Base-by-base conservation (phyloP, 2,329 filamentous ascomycete genomes). In the Ophiostoma sp. region DNA sequence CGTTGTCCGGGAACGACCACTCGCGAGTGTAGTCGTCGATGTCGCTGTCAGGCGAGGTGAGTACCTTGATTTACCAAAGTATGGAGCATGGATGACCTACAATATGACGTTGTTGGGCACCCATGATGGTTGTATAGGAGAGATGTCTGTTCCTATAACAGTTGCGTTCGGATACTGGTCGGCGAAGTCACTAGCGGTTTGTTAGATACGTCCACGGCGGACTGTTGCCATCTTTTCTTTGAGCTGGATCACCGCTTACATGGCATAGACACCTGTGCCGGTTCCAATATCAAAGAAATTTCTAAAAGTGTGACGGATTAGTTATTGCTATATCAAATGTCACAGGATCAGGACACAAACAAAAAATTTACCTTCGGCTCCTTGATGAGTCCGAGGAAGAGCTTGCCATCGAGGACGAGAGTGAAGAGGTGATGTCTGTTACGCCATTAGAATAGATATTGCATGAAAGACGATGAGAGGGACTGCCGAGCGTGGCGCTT, bases 11-110 rank as follows among this genome's bases (percentile, higher is more conserved):
- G 78, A 82, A 88, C 80, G 82, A 89, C 83, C 83, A 85, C 0
- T 82, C 81, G 7, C 78, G 83, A 74, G 88, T 87, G 66, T 87
- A 87, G 77, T 92, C 89, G 77, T 92, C 90, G 15, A 91, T 86
- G 74, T 90, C 76, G 68, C 79, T 79, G 75, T 12, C 6, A 55
- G n/a, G 7, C 17, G 15, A 36, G 22, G 36, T 11, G 9, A 48
- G 1, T 0, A 19, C 3, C 42, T 17, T 6, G 11, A 5, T 1
- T 48, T 4, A 48, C 5, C 15, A 19, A 48, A 36, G 33, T 6
- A 48, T 3, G 12, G 42, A 15, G 3, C 12, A 17, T 19, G 15
- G 15, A 11, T 4, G 2, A 52, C 72, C 50, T 70, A 74, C 69
- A 89, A 89, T 25, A 82, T 82, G 39, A 80, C 42, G 57, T 91